A percentile compares a stretch with the other conserved stretches of the same genome.
These are phyloP conservation scores for Vigna mungo DNA, from an alignment of 306 rosid species.

Conservation along the genomic window DNA sequence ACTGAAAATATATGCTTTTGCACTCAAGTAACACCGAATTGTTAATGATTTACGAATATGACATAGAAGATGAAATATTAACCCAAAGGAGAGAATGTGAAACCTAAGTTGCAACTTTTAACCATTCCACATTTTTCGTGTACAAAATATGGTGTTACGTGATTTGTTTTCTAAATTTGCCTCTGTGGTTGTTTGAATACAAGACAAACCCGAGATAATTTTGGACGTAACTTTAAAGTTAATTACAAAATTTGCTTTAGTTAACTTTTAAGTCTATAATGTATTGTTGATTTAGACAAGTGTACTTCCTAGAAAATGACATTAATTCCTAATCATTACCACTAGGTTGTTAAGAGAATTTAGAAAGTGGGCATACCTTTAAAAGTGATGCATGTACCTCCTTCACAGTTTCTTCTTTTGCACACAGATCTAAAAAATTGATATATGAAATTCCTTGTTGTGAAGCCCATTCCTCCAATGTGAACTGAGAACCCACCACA, in stretches of 20 bases:
- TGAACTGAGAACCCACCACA: conserved; percentile 75
- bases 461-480: conserved; percentile 83
- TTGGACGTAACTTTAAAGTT: neutral
- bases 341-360: conserved; percentile 21
- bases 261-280: neutral
- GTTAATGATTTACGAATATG: too few relatives aligned
- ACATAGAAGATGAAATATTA: too few relatives aligned
- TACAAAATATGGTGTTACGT: neutral
- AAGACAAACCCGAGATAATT: neutral
- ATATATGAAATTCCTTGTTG: conserved; percentile 60
- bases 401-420: conserved; percentile 66
- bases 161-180: neutral
- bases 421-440: conserved; percentile 65
- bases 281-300: neutral
- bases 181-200: neutral
- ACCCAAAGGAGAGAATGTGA: neutral
- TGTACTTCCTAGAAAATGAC: conserved; percentile 15
- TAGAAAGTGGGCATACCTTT: conserved; percentile 54
- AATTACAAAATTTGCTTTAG: neutral
- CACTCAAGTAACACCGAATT: too few relatives aligned
- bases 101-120: neutral
- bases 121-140: neutral
- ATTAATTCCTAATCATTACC: conserved; percentile 9
- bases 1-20: too few relatives aligned
- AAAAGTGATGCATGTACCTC: conserved; percentile 73